Evolutionary conservation across 805 yeast species (phyloP).

Genomic region (Tetrapisispora iriomotensis): DNA sequence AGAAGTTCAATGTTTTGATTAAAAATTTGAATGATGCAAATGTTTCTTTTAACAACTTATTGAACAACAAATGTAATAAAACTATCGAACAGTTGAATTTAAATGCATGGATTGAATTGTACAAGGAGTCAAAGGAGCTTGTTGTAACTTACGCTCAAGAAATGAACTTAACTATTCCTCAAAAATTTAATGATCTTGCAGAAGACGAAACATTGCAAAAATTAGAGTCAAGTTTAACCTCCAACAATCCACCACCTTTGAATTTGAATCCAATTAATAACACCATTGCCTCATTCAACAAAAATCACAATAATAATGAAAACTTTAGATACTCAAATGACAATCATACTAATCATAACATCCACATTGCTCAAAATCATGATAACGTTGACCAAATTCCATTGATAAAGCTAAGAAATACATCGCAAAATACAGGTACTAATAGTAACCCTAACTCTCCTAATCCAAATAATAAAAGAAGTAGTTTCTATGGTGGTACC

Average conservation of each 20-base stretch:
- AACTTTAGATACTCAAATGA: no score
- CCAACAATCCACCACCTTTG: background rate
- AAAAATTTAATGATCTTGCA: background rate
- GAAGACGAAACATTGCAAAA: slow-evolving; percentile 1
- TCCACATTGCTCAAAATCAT: background rate
- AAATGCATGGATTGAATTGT: slow-evolving; percentile 14
- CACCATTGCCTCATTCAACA: slow-evolving; percentile 1
- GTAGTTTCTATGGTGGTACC: slow-evolving; percentile 20
- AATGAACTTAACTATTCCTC: slow-evolving; percentile 7
- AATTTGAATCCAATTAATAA: background rate
- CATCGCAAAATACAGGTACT: background rate
- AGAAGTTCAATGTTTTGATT: background rate
- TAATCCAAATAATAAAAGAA: slow-evolving; percentile 11
- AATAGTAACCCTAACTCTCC: slow-evolving; percentile 2
- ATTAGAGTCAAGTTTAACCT: slow-evolving; percentile 1
- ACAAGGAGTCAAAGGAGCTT: slow-evolving; percentile 11
- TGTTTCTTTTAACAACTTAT: background rate
- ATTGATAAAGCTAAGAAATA: slow-evolving; percentile 3
- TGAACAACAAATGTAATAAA: slow-evolving; percentile 1
- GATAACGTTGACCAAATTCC: background rate
- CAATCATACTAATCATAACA: background rate
- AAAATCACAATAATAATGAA: background rate
- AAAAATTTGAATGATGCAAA: background rate
- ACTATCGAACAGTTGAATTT: slow-evolving; percentile 5
- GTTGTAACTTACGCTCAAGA: slow-evolving; percentile 9